These are phyloP conservation scores for Syzygium aromaticum DNA, from an alignment of 345 rosid genomes.

Conservation along the genomic window DNA sequence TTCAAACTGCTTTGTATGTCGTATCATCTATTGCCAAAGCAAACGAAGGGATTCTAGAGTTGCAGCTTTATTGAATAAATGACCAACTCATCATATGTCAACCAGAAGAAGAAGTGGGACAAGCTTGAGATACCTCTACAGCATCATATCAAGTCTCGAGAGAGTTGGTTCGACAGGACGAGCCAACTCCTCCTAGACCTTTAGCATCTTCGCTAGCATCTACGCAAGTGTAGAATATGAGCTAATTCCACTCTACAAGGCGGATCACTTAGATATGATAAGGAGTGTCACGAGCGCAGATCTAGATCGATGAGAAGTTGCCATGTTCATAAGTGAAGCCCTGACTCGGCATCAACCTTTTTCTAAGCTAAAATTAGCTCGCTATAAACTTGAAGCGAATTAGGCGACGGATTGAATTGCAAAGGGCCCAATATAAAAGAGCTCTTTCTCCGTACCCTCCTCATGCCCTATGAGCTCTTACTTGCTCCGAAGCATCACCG, in stretches of 20 bases:
- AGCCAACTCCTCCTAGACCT: neutral
- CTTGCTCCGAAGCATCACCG: neutral
- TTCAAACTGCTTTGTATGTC: neutral
- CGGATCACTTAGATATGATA: neutral
- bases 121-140: neutral
- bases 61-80: neutral
- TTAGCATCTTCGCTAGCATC: neutral
- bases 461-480: neutral
- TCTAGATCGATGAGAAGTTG: neutral
- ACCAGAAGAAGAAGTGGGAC: neutral
- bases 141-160: neutral
- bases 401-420: fast-evolving
- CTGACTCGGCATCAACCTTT: neutral
- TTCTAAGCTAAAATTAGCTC: too few species aligned
- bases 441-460: neutral
- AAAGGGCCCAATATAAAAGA: neutral
- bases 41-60: neutral
- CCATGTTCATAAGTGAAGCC: neutral
- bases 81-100: neutral
- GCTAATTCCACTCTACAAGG: too few species aligned
- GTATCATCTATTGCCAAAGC: neutral
- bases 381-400: neutral
- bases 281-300: neutral
- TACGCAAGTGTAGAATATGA: too few species aligned
- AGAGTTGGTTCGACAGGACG: neutral